Base-by-base conservation (phyloP, 108 stramenopile species). In the Thalassiosira profunda region DNA sequence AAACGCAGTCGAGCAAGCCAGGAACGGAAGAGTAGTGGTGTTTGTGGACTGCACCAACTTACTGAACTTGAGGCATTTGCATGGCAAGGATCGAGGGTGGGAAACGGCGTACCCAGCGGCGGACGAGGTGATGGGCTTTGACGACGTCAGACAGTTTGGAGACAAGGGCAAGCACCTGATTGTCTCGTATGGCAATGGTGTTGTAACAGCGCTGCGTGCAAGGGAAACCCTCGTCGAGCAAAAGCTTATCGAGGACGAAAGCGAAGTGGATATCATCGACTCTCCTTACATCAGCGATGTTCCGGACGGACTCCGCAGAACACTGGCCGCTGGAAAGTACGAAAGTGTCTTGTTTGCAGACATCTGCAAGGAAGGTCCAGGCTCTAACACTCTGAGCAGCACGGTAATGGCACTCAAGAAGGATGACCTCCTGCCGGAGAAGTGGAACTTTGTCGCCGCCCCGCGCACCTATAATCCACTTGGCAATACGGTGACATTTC, bases 171-270 rank as follows among this genome's bases (percentile, higher is more conserved):
- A 68, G 48, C 35, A 70, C 25, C 69, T 90, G 10, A 71, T 93
- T 63, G 84, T 96, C 12, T 79, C 90, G 0, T 96, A 91, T 70
- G 95, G 95, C 7, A 96, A 91, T 71, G 95, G 95, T 30, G 92
- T 96, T 4, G 80, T 90, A 9, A 85, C 89, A 12, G 59, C 89
- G 7, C 62, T 93, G 1, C 89, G 83, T 43, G 83, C 87, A n/a
- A 54, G 90, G 23, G 67, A 67, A 59, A 42, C 46, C 24, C 46
- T 87, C 21, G 58, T 74, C 1, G 67, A 81, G 11, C 52, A 72
- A 31, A 72, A 67, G 23, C 25, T 64, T 15, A 44, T 79, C 8
- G 20, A 40, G 10, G 25, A 11, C 11, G 83, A 81, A 47, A 54
- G 58, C 17, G 86, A 89, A 33, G 8, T 89, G 36, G 86, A 89